Evolutionary conservation across 1,284 basidiomycete genomes (phyloP), one percentile per base, ranked within the genome.

Genomic region (Marasmius fiardii): DNA sequence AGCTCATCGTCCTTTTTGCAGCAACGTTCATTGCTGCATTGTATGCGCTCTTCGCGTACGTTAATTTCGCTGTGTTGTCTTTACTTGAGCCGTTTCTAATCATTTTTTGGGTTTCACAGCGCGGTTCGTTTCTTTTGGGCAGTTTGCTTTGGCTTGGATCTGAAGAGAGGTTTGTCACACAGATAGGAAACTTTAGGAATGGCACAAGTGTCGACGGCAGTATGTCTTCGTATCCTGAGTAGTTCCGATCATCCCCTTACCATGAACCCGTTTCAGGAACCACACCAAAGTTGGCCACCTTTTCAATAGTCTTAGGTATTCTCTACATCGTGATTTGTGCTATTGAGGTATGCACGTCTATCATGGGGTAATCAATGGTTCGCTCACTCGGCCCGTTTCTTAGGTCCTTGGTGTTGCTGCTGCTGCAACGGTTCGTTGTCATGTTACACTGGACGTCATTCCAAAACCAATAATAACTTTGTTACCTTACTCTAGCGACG

Each of bases 31-130:
- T 86, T 18, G 73, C 71, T 31, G 80, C 76, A 16, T 59, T 88
- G 26, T 90, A 85, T 82, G 65, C 79, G 41, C 68, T 90, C 16
- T 72, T 83, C 60, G 79, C 80, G 88, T 89, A 63, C 64, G 84
- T 74, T 11, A 10, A 43, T 5, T 35, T 10, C n/a, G n/a, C n/a
- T n/a, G n/a, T n/a, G n/a, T 23, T 37, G 20, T 33, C 6, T 34
- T 18, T 20, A n/a, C 21, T 34, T 58, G 20, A 54, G 31, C 8
- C 48, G 50, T 55, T 16, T 52, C 23, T 26, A 47, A 53, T 24
- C 44, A 57, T 62, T 44, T 58, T 52, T 20, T 49, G 10, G 43
- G 48, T 54, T 51, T 47, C 62, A 1, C 57, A 87, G 84, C 65
- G 77, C 76, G 41, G 85, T 86, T 74, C 58, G 82, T 69, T 51